These are phyloP conservation scores for Neurospora discreta DNA, from an alignment of 495 filamentous ascomycete species.

Conservation along the genomic window DNA sequence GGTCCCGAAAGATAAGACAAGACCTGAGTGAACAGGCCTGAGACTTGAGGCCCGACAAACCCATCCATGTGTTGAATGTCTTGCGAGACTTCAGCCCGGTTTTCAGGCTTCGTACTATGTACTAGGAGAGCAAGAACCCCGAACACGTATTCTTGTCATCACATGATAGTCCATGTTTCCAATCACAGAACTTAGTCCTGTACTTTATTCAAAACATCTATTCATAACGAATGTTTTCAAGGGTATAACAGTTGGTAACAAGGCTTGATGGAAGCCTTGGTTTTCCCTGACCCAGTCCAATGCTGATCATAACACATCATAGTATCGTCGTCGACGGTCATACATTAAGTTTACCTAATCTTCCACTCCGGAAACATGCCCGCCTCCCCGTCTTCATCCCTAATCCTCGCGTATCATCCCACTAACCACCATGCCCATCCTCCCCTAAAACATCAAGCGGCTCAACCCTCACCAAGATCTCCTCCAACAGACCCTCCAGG, in stretches of 20 bases:
- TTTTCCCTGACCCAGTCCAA: neutral
- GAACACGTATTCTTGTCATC: no score
- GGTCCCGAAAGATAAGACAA: neutral
- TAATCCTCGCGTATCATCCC: neutral
- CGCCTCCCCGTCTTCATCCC: neutral
- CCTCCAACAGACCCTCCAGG: slow-evolving; percentile 85
- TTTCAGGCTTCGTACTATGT: neutral
- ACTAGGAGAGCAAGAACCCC: neutral
- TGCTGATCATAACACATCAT: neutral
- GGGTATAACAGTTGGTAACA: neutral
- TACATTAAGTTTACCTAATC: neutral
- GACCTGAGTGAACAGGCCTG: neutral
- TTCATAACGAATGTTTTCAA: neutral
- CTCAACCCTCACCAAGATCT: slow-evolving; percentile 87
- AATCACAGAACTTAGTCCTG: neutral
- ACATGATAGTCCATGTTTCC: neutral
- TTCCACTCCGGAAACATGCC: neutral
- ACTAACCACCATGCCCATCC: neutral
- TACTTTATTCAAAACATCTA: neutral
- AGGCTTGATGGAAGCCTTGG: neutral
- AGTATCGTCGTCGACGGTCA: neutral
- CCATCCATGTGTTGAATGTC: neutral
- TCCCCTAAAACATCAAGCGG: slow-evolving; percentile 53
- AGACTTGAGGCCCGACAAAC: neutral
- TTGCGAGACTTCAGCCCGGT: neutral